Evolutionary conservation across 163 green algal genomes (phyloP).

Genomic region (Chloromonas sp.): DNA sequence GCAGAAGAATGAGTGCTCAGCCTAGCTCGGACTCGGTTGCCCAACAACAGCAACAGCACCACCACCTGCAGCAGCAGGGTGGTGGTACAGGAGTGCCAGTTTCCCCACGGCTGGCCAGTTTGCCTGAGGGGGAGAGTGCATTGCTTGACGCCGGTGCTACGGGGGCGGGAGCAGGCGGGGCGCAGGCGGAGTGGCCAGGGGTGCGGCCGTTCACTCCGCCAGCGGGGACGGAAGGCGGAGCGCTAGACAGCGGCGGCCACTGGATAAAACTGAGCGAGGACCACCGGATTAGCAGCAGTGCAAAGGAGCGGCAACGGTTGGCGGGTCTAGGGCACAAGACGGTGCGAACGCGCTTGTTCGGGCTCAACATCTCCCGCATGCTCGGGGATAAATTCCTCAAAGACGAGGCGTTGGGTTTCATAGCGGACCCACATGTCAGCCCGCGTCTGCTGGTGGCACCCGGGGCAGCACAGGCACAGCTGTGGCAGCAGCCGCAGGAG

Average conservation of each 20-base stretch:
- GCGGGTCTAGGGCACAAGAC: constrained; percentile 25
- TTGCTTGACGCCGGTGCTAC: no score
- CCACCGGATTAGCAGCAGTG: constrained; percentile 60
- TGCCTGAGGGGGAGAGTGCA: no score
- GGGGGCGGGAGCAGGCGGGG: no score
- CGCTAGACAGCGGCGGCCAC: background rate
- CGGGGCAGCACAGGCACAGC: background rate
- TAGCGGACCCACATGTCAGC: constrained; percentile 59
- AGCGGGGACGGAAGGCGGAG: no score
- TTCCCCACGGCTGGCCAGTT: no score
- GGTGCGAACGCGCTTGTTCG: constrained; percentile 61
- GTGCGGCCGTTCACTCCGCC: no score
- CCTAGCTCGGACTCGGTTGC: no score
- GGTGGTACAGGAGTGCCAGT: no score
- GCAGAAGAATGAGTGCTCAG: no score
- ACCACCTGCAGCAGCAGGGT: no score
- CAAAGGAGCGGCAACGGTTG: constrained; percentile 57
- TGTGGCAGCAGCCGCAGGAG: background rate
- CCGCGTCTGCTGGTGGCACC: background rate
- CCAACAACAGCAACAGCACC: no score
- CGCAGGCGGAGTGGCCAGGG: no score
- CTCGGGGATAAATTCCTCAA: constrained; percentile 68
- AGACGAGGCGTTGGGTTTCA: constrained; percentile 73
- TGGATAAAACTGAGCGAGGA: constrained; percentile 57
- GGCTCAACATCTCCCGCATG: constrained; percentile 76